A percentile compares a stretch with the other conserved stretches of the same genome.
phyloP scores from a whole-genome alignment of 768 basidiomycete genomes.

The Holtermanniella nyarrowii region DNA sequence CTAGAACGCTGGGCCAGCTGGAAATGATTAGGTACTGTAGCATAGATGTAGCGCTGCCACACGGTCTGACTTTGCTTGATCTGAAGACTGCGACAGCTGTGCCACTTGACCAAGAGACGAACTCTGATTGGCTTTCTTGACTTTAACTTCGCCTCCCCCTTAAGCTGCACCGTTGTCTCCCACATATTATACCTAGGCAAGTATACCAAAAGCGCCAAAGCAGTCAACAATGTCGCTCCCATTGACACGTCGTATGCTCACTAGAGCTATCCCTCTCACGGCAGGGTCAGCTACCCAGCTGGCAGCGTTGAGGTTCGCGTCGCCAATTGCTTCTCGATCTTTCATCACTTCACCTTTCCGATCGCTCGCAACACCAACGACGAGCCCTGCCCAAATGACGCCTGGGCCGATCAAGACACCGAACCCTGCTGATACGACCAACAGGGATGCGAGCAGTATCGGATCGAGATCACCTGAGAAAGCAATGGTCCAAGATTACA shows the following conservation, averaged over 20 bases:
- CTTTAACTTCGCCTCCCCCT: not conserved
- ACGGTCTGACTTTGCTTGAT: not conserved
- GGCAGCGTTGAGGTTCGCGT: not conserved
- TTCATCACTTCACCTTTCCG: conserved; percentile 15
- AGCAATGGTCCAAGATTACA: conserved; percentile 34
- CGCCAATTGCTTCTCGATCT: conserved; percentile 11
- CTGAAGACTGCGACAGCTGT: not conserved
- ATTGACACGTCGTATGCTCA: not conserved
- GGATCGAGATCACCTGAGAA: conserved; percentile 17
- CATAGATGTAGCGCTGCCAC: not conserved
- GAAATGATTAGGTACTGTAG: conserved; percentile 1
- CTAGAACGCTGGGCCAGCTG: conserved; percentile 28
- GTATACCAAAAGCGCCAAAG: too few relatives aligned
- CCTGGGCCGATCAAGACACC: conserved; percentile 30
- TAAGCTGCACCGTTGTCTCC: too few relatives aligned
- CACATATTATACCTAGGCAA: too few relatives aligned
- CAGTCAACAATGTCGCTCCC: not conserved
- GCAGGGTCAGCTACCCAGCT: not conserved
- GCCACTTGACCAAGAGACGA: not conserved
- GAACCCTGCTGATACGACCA: conserved; percentile 15
- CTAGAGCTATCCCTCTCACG: not conserved
- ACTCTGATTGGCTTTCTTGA: not conserved
- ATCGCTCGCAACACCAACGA: conserved; percentile 22
- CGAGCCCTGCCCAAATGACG: conserved; percentile 19
- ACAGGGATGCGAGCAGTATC: conserved; percentile 5